Evolutionary conservation across 2,329 filamentous ascomycete genomes (phyloP), one percentile per base, ranked within the genome.

Genomic region (Pseudonectria foliicola): DNA sequence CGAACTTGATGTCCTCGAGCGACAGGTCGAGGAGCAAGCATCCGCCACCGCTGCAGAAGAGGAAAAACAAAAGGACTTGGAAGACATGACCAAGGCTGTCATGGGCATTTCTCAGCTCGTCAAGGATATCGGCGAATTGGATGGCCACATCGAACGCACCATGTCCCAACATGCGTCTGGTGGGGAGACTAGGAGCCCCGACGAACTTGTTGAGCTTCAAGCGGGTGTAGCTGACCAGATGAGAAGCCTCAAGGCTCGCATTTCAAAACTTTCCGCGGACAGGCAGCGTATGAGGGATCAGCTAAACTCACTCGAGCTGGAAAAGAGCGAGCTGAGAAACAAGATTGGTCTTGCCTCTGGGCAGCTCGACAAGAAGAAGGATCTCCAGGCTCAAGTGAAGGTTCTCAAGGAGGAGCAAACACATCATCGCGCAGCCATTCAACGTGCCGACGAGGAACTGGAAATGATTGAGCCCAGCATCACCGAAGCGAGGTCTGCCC

Each of bases 191-290:
- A 77, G 85, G 42, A 85, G 84, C 21, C 73, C 87, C 6, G 85
- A 94, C 35, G 85, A 92, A 46, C 88, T 96, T 34, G 84, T 92
- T 49, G 80, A 85, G 34, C 76, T 88, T 31, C 76, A 88, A 42
- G 77, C 77, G 31, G 62, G 66, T 13, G 71, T 81, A 37, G 74
- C 73, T 13, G 85, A 88, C 40, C 77, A 85, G 53, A 71, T 79
- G 45, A 76, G 81, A 35, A 63, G 64, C 14, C 62, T 79, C 18
- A 87, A 85, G 53, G 68, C 68, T 27, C 73, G 68, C 28, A 70
- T 90, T 10, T 61, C 72, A 6, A 84, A 83, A 49, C 61, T 93
- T 23, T 75, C 71, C 1, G 65, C 63, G 10, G 85, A 92, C 24
- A 80, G 76, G 46, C 85, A 95, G 46, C 77, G 83, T 26, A 72